Evolutionary conservation across 768 basidiomycete species (phyloP), one percentile per base, ranked within the genome.

Genomic region (Russula lepida): DNA sequence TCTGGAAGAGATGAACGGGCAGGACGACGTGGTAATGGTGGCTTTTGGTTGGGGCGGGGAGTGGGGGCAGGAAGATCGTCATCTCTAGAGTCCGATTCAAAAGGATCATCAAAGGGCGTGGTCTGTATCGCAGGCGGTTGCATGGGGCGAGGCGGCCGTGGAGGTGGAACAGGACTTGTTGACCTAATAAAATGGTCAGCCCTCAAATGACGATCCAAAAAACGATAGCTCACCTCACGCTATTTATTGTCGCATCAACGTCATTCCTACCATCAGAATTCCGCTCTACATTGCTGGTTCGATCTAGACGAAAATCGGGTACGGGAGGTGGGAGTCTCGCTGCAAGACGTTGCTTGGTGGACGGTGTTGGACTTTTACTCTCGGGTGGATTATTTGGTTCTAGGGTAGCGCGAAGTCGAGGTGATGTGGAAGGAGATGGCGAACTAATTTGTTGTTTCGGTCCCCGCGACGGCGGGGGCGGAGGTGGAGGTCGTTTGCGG

Each of bases 401-500:
- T 2, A 53, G 19, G 17, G 56, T 54, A 6, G 56, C 49, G 7
- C 25, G 52, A 25, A 49, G 56, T 49, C 39, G 57, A 49, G 62
- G 57, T 21, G 62, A 54, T 17, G 44, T n/a, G 4, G 62, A 63
- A 17, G 62, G 57, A 27, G 62, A 58, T 28, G 62, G 57, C 7
- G 62, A 63, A n/a, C 57, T 57, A 21, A 54, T n/a, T 37, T 54
- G 62, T 49, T 35, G 62, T 25, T 63, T 63, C 37, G 17, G 39
- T 43, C 46, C 56, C 6, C 62, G 62, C 15, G 57, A 63, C 11
- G 62, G 56, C 15, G 56, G 35, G 4, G 35, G 62, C 1, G 62
- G 62, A 0, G 62, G 62, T 0, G 62, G 60, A 3, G 60, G 62
- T 23, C 62, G 62, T 32, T 63, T 63, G 37, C 62, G 62, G 19